phyloP scores from a whole-genome alignment of 345 rosid species.

The Eutrema yunnanense region DNA sequence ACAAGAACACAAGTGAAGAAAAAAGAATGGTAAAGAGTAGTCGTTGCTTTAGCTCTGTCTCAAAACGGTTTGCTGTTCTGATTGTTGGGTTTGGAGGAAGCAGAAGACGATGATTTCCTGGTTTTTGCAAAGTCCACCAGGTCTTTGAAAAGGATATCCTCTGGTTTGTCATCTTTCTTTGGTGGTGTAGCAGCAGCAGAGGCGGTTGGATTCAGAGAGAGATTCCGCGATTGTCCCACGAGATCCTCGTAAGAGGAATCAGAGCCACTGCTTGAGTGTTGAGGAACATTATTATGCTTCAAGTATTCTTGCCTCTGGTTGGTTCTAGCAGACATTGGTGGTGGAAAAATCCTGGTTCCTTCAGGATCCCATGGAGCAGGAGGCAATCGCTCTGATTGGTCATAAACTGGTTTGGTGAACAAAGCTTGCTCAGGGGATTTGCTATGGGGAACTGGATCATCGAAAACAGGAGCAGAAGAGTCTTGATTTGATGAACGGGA shows the following conservation, averaged over 20 bases:
- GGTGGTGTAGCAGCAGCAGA: slow-evolving; percentile 30
- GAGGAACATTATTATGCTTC: slow-evolving; percentile 32
- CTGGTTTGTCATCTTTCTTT: slow-evolving; percentile 58
- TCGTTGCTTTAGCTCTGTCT: slow-evolving; percentile 23
- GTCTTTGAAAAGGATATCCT: slow-evolving; percentile 88
- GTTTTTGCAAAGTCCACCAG: slow-evolving; percentile 83
- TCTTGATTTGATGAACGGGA: slow-evolving; percentile 28
- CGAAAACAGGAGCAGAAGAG: slow-evolving; percentile 23
- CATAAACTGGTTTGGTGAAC: slow-evolving; percentile 42
- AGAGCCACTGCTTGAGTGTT: slow-evolving; percentile 45
- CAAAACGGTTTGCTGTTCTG: slow-evolving; percentile 54
- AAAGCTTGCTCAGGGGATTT: slow-evolving; percentile 25
- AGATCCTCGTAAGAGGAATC: slow-evolving; percentile 54
- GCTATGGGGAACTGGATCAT: slow-evolving; percentile 19
- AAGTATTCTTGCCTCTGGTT: slow-evolving; percentile 70
- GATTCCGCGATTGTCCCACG: slow-evolving; percentile 54
- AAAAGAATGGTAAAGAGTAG: slow-evolving; percentile 9
- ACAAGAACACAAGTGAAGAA: slow-evolving; percentile 18
- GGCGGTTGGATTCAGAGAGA: slow-evolving; percentile 51
- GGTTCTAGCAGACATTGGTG: slow-evolving; percentile 61
- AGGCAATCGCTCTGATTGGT: slow-evolving; percentile 58
- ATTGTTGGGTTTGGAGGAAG: slow-evolving; percentile 52
- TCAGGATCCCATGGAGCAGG: slow-evolving; percentile 74
- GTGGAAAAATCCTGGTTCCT: slow-evolving; percentile 43
- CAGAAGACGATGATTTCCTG: slow-evolving; percentile 58